A percentile compares a stretch with the other conserved stretches of the same genome.
Evolutionary conservation across 208 protist species (phyloP).

Genomic region (Leishmania tarentolae): DNA sequence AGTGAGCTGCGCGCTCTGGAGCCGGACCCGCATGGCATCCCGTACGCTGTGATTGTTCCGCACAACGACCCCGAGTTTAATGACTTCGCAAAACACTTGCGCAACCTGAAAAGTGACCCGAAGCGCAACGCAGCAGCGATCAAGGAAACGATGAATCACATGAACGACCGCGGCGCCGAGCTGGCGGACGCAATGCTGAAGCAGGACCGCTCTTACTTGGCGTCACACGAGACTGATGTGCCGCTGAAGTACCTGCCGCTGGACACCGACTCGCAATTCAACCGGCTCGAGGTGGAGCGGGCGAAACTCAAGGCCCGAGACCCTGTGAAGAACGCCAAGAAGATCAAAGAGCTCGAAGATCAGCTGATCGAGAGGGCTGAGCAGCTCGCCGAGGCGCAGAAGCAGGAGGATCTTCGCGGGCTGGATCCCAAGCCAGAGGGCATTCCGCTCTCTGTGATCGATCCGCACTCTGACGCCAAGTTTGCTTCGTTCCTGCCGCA

Average conservation of each 20-base stretch:
- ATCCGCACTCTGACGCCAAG: conserved; percentile 56
- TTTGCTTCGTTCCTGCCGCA: conserved; percentile 50
- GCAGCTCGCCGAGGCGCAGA: conserved; percentile 67
- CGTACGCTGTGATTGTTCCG: conserved; percentile 52
- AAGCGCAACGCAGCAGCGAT: conserved; percentile 45
- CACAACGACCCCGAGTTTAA: conserved; percentile 68
- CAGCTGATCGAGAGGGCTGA: conserved; percentile 66
- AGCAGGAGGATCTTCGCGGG: conserved; percentile 64
- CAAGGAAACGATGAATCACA: conserved; percentile 38
- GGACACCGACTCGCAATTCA: conserved; percentile 65
- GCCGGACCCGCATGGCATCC: conserved; percentile 51
- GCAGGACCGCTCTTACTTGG: conserved; percentile 67
- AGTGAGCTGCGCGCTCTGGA: conserved; percentile 55
- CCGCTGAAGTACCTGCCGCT: conserved; percentile 58
- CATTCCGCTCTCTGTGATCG: conserved; percentile 55
- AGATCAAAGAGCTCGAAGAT: conserved; percentile 67
- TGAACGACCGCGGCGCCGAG: conserved; percentile 62
- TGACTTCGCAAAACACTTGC: conserved; percentile 47
- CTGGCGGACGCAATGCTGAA: conserved; percentile 49
- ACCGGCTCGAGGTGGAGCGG: conserved; percentile 67
- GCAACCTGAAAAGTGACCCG: conserved; percentile 59
- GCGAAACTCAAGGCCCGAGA: conserved; percentile 66
- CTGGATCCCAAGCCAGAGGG: conserved; percentile 60
- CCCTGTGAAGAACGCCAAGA: conserved; percentile 47
- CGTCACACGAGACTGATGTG: conserved; percentile 56